Evolutionary conservation across 345 rosid genomes (phyloP), one percentile per base, ranked within the genome.

Genomic region (Salix suchowensis): DNA sequence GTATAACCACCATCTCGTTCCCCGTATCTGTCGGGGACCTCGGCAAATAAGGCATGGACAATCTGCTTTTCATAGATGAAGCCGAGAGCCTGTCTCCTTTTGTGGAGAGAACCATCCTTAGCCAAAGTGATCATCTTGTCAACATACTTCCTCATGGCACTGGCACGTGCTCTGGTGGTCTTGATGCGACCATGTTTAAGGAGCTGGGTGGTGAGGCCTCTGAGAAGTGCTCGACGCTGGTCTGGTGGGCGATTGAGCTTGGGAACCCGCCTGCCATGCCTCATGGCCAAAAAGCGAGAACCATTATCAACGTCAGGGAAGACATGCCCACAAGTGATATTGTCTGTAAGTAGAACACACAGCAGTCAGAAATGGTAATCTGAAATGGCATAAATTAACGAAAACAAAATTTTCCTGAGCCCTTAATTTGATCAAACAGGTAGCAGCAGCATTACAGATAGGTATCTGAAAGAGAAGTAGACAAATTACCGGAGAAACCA

Each of bases 111-210:
- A 2, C 97, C 98, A 5, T 91, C 97, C 71, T 94, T 94, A 0
- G 97, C 98, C 11, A 94, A 72, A 0, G 98, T 93, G 19, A 95
- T 88, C 98, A 95, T 95, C 77, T 95, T 95, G 74, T 95, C 98
- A 5, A 93, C 92, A 19, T 81, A 89, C 82, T 93, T 95, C 84
- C 98, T 86, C 87, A 95, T 74, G 28, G 93, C 96, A 18, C 98
- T 95, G 0, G 98, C 97, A 50, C 97, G 81, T 2, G 98, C 92
- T 75, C 96, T 71, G 1, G 98, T 95, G 32, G 98, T 93, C 79
- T 95, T 92, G 83, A 93, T 93, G 60, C 98, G 82, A 1, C 98
- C 98, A 4, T 95, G 86, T 37, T 93, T 93, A 48, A 93, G 91
- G 6, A 95, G 97, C 88, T 95, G 97, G 50, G 97, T 93, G 9